Evolutionary conservation across 2,329 filamentous ascomycete genomes (phyloP), one percentile per base, ranked within the genome.

Genomic region (Scytalidium lignicola): DNA sequence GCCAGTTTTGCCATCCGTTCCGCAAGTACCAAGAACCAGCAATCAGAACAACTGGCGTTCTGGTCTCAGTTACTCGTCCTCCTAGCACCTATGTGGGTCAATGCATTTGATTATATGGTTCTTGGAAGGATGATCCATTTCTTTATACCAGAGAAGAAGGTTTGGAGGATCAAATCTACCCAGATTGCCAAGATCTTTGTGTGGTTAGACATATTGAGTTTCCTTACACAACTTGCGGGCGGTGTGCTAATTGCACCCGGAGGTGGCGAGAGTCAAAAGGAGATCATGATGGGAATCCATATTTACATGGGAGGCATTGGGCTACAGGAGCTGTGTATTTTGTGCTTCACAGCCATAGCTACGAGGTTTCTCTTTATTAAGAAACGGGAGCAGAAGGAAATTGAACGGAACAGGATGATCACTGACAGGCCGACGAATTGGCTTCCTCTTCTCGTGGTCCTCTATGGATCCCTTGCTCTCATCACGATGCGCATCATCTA

Each of bases 401-500:
- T n/a, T 37, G 15, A n/a, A 13, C 32, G 15, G 10, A 37, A 5
- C 10, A n/a, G 32, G 32, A n/a, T 37, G 7, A 51, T 61, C 1
- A 73, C 73, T 1, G 18, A 18, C 7, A 42, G 39, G 26, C 48
- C 51, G 29, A 51, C n/a, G 26, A 55, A 55, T 23, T 62, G 55
- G 62, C 53, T 48, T 40, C 44, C 17, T 3, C 50, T 59, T 13
- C 62, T 71, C 2, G 72, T 67, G 47, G 61, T 64, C 1, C 58
- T 75, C 0, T 76, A 73, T 50, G 61, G 62, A 4, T 60, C 60
- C 0, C 59, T 78, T 10, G 51, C 54, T 0, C 62, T 75, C 28
- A 75, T 77, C 51, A 72, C 71, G 0, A 55, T 74, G 22, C 76
- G 81, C 28, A 83, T 85, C 60, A 73, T 82, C 54, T 86, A 76